Evolutionary conservation across 345 rosid genomes (phyloP).

Genomic region (Boechera retrofracta): DNA sequence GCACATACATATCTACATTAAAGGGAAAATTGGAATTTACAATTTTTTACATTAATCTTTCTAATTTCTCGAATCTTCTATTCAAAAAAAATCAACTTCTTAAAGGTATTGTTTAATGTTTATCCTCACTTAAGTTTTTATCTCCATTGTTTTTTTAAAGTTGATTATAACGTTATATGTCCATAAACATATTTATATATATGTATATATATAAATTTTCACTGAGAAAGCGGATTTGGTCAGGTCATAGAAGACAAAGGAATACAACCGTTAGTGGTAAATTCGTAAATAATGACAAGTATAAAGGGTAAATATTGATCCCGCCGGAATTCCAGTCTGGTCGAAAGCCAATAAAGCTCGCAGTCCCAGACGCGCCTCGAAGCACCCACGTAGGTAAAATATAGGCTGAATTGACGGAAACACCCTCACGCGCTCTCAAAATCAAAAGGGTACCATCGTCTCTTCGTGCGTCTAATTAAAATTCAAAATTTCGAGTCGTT

Average conservation of each 20-base stretch:
- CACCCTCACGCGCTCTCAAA: conserved; percentile 6
- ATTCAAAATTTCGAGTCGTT: conserved; percentile 64
- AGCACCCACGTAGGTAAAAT: conserved; percentile 8
- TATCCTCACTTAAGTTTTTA: too few relatives aligned
- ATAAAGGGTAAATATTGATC: conserved; percentile 22
- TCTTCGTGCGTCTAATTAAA: conserved; percentile 5
- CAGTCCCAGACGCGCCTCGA: conserved; percentile 53
- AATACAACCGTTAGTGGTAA: conserved; percentile 60
- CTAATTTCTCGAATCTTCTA: too few relatives aligned
- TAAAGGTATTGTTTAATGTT: too few relatives aligned
- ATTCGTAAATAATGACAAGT: conserved; percentile 30
- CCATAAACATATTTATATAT: too few relatives aligned
- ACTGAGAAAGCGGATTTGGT: conserved; percentile 1
- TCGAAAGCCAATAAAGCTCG: conserved; percentile 48
- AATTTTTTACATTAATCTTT: too few relatives aligned
- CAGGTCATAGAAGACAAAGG: conserved; percentile 42
- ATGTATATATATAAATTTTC: too few relatives aligned
- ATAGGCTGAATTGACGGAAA: conserved; percentile 13
- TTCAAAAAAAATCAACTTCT: too few relatives aligned
- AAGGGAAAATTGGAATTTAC: too few relatives aligned
- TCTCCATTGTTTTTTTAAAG: too few relatives aligned
- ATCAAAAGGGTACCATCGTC: conserved; percentile 29
- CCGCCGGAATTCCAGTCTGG: conserved; percentile 63
- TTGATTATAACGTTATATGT: too few relatives aligned
- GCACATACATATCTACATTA: not conserved